Evolutionary conservation across 108 stramenopile species (phyloP), one percentile per base, ranked within the genome.

Genomic region (Fragilariopsis cylindrus): DNA sequence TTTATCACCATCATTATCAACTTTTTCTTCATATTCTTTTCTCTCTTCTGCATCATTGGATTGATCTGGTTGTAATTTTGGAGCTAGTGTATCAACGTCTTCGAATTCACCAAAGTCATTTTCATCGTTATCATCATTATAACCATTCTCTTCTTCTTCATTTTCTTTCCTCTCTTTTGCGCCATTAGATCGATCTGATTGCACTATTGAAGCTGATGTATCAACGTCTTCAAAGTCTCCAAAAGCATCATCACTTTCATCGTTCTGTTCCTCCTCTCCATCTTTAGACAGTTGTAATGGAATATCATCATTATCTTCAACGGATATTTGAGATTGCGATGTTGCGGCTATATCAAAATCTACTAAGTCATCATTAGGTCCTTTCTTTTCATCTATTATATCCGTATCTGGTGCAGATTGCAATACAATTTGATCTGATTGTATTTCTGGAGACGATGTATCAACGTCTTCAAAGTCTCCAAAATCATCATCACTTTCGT

Each of bases 401-500:
- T 71, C 16, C 15, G 18, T 16, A 50, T 8, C 9, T n/a, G 30
- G 44, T 12, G 9, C 49, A 21, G 47, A 30, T 30, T 30, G 30
- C 30, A 30, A 30, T 30, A 30, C 30, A 30, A 18, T 42, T 44
- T n/a, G 43, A 15, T 43, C 18, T 21, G 48, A n/a, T 70, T 21
- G 18, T 57, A 42, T 5, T n/a, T 18, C 9, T 9, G 16, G 19
- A 18, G 63, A 18, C n/a, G 30, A 62, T 50, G 47, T 44, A 19
- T 41, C 7, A 21, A 60, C 71, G 5, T 30, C 69, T 13, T 49
- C 75, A 54, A 81, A 81, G 64, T 71, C 80, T 1, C 78, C 78
- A 43, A 77, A 77, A 65, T 64, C 78, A 16, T 79, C 65, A 60
- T 73, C 72, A 47, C 68, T 65, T 11, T 49, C 53, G 3, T 48